Conservation (phyloP, 1,284 basidiomycete genomes). For the Phenoliferia sp. region DNA sequence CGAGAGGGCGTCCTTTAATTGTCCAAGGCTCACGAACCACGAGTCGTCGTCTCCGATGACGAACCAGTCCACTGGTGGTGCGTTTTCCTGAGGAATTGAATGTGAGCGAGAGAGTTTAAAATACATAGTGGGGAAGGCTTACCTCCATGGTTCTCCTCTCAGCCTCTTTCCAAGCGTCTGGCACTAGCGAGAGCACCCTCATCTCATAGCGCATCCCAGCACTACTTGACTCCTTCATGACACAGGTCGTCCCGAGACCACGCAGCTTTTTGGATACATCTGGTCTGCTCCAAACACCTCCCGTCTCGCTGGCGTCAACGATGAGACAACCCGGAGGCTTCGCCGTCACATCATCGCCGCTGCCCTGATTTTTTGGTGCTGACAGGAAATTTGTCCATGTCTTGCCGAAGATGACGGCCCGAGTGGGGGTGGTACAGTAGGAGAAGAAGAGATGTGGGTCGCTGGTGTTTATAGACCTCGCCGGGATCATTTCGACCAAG, state of each 20-base stretch:
- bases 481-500: neutral
- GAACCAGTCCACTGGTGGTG: neutral
- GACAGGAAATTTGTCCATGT: neutral
- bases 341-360: neutral
- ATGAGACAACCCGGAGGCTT: neutral
- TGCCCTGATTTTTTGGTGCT: neutral
- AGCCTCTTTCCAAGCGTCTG: neutral
- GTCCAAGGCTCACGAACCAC: neutral
- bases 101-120: neutral
- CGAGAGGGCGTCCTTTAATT: neutral
- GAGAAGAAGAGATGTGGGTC: slow-evolving; percentile 23
- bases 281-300: no score
- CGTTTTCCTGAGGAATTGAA: neutral
- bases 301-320: neutral
- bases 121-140: neutral
- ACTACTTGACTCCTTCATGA: neutral
- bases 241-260: neutral
- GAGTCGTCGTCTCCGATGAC: neutral
- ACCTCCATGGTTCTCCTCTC: neutral
- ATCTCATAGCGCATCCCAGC: neutral
- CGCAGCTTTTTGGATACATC: neutral
- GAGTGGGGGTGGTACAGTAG: slow-evolving; percentile 12
- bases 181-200: neutral
- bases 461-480: neutral
- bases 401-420: slow-evolving; percentile 5